Evolutionary conservation across 2,329 filamentous ascomycete genomes (phyloP), one percentile per base, ranked within the genome.

Genomic region (Fusarium incarnatum): DNA sequence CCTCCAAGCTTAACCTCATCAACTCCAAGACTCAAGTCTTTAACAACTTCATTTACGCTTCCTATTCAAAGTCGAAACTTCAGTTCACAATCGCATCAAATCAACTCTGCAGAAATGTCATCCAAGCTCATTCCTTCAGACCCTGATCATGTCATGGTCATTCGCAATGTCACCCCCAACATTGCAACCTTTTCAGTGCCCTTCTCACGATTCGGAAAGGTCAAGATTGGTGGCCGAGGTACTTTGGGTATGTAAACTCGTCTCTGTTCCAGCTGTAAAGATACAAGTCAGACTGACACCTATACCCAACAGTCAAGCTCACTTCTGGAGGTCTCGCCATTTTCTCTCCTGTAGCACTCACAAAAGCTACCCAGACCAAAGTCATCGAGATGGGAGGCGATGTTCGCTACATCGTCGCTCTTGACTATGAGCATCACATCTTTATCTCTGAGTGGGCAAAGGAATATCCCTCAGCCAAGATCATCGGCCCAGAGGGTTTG

Each of bases 381-480:
- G 83, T 92, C 54, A 82, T 85, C 57, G 84, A 89, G 34, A 83
- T 93, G 60, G 90, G 90, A 67, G 90, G 90, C 52, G 86, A 89
- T 44, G 88, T 98, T 54, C 88, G 87, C 72, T 98, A 98, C 85
- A 90, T 99, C 71, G 85, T 95, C 27, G 95, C 96, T 1, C 89
- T 92, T 2, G 96, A 99, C 79, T 86, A 93, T 55, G 94, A 99
- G 83, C 96, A 99, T 81, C 96, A 99, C 86, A 93, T 99, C 78
- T 97, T 96, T 83, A 79, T 99, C 56, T 91, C 92, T 0, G 86
- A 93, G 50, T 99, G 96, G 95, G 89, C 92, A 75, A 83, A 87
- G 50, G 92, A 89, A 27, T 98, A 89, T 78, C 94, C 95, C 0
- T 79, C 86, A 44, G 94, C 95, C 32, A 90, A 91, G 74, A 86